These are phyloP conservation scores for Alternaria panax DNA, from an alignment of 2,329 filamentous ascomycete genomes.

Conservation along the genomic window DNA sequence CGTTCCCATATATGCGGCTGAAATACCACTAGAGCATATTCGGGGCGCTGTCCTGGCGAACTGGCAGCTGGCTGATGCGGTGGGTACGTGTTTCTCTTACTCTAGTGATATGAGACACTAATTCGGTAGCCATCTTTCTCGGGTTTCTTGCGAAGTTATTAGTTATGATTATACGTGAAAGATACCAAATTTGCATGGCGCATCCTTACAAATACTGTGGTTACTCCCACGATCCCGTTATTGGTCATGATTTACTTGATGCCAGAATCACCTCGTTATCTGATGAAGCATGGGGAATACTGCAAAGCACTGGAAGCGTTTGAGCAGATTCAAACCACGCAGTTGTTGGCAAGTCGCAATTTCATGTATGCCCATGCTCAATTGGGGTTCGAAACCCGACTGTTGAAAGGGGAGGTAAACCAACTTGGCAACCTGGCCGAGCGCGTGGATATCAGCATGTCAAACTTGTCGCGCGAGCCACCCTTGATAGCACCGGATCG, in stretches of 20 bases:
- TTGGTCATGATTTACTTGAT: slow-evolving; percentile 32
- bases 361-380: slow-evolving; percentile 36
- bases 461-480: background rate
- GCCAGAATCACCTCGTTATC: slow-evolving; percentile 27
- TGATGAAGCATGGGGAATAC: slow-evolving; percentile 35
- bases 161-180: slow-evolving; percentile 19
- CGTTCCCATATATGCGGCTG: slow-evolving; percentile 33
- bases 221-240: slow-evolving; percentile 29
- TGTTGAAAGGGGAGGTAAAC: slow-evolving; percentile 18
- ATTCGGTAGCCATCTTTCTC: slow-evolving; percentile 25
- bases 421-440: slow-evolving; percentile 21
- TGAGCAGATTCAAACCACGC: slow-evolving; percentile 27
- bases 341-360: slow-evolving; percentile 26
- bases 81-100: slow-evolving; percentile 8
- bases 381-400: slow-evolving; percentile 29
- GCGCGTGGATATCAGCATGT: slow-evolving; percentile 14
- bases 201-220: slow-evolving; percentile 29
- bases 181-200: slow-evolving; percentile 17
- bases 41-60: slow-evolving; percentile 30
- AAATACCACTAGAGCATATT: slow-evolving; percentile 31
- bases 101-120: background rate
- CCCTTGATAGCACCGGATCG: background rate
- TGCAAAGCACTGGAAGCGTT: slow-evolving; percentile 28
- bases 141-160: slow-evolving; percentile 27
- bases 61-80: slow-evolving; percentile 33